Evolutionary conservation across 371 early-diverging fungal species (phyloP).

Genomic region (Fennellomyces sp.): DNA sequence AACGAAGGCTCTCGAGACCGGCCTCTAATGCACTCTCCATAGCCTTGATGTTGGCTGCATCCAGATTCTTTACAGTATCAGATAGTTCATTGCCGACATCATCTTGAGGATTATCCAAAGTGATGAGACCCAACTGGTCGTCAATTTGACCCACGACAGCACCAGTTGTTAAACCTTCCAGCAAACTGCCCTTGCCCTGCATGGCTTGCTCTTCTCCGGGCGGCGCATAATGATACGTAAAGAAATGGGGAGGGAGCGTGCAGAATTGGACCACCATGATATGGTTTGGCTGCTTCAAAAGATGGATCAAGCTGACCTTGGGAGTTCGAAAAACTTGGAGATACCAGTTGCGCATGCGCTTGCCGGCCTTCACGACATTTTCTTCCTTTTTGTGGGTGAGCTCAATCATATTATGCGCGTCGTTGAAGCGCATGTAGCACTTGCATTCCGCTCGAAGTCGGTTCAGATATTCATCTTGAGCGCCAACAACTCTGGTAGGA

Average conservation of each 20-base stretch:
- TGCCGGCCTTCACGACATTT: constrained; percentile 17
- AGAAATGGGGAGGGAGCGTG: constrained; percentile 21
- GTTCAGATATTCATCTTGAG: constrained; percentile 33
- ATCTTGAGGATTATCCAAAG: constrained; percentile 14
- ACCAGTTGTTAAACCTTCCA: constrained; percentile 25
- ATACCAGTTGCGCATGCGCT: constrained; percentile 45
- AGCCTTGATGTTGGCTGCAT: constrained; percentile 18
- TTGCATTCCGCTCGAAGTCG: constrained; percentile 41
- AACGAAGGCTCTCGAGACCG: constrained; percentile 41
- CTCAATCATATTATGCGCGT: constrained; percentile 3
- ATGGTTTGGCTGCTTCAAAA: constrained; percentile 32
- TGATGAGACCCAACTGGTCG: constrained; percentile 14
- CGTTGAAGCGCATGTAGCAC: constrained; percentile 33
- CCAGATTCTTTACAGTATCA: constrained; percentile 6
- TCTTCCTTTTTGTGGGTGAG: constrained; percentile 19
- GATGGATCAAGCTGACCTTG: constrained; percentile 4
- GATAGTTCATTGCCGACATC: too few species aligned
- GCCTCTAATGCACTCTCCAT: constrained; percentile 19
- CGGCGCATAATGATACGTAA: too few species aligned
- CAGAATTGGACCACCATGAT: constrained; percentile 13
- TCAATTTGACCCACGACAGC: not conserved
- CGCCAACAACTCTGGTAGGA: constrained; percentile 22
- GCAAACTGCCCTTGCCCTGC: constrained; percentile 19
- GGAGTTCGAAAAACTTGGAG: constrained; percentile 25
- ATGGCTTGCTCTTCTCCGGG: constrained; percentile 12